Evolutionary conservation across 2,329 filamentous ascomycete genomes (phyloP).

Genomic region (Aureobasidium sp.): DNA sequence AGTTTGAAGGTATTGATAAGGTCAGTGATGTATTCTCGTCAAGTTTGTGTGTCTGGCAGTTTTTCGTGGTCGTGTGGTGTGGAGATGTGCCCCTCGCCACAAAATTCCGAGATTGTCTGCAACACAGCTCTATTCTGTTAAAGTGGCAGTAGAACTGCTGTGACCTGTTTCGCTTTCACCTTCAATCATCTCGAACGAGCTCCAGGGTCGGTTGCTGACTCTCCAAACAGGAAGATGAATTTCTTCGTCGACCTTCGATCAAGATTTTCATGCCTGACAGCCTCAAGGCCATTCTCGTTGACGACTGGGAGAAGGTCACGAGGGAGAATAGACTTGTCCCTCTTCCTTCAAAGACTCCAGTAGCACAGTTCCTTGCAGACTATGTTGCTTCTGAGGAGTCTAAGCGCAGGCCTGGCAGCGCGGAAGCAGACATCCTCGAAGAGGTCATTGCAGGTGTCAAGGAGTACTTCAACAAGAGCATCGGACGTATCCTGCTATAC

Average conservation of each 20-base stretch:
- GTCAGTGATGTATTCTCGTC: conserved; percentile 40
- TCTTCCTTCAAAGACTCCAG: conserved; percentile 69
- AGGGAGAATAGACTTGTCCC: conserved; percentile 88
- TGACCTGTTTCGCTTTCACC: not conserved
- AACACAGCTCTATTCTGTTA: not conserved
- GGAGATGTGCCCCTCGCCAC: conserved; percentile 9
- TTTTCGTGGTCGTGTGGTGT: not conserved
- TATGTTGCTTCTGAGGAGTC: conserved; percentile 69
- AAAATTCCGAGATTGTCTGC: not conserved
- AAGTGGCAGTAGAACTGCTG: no score
- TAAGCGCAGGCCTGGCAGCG: conserved; percentile 57
- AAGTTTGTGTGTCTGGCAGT: not conserved
- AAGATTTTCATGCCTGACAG: conserved; percentile 81
- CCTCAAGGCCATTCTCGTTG: conserved; percentile 85
- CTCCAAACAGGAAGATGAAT: conserved; percentile 69
- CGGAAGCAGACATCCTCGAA: conserved; percentile 77
- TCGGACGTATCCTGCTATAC: conserved; percentile 86
- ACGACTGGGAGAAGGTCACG: conserved; percentile 98
- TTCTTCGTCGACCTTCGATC: conserved; percentile 75
- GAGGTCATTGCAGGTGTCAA: conserved; percentile 80
- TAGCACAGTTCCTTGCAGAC: conserved; percentile 70
- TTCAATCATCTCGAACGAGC: not conserved
- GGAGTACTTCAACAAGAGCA: conserved; percentile 88
- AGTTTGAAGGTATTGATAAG: conserved; percentile 71
- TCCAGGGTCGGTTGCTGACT: not conserved